Conservation (phyloP, 202 grass and related monocot species). For the Dendrocalamus latiflorus region DNA sequence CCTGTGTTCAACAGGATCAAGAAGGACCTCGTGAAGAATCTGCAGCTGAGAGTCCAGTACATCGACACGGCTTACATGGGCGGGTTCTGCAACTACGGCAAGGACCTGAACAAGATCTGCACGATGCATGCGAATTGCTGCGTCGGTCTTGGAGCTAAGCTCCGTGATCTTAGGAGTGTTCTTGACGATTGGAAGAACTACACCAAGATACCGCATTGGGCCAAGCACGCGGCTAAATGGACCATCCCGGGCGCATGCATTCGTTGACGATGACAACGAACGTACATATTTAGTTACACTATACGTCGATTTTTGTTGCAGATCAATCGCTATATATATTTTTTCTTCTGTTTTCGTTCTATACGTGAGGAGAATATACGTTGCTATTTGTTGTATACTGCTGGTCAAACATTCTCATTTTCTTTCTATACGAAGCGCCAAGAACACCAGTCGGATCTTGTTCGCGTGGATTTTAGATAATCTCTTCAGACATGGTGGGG, state of each 20-base stretch:
- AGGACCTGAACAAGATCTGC: slow-evolving; percentile 51
- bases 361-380: not conserved
- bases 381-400: not conserved
- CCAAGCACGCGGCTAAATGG: slow-evolving; percentile 31
- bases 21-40: slow-evolving; percentile 3
- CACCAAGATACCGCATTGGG: slow-evolving; percentile 24
- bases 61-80: slow-evolving; percentile 40
- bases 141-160: slow-evolving; percentile 31
- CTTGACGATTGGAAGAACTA: slow-evolving; percentile 64
- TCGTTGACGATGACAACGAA: not conserved
- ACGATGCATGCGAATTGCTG: slow-evolving; percentile 80
- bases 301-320: not conserved
- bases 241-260: slow-evolving; percentile 45
- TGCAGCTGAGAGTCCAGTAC: slow-evolving; percentile 40
- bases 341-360: not conserved
- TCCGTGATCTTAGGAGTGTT: slow-evolving; percentile 42
- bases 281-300: not conserved
- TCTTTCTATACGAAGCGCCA: no score
- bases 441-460: no score
- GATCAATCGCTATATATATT: no score
- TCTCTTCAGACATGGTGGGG: no score
- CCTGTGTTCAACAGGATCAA: slow-evolving; percentile 73
- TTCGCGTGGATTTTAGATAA: no score
- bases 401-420: no score
- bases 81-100: slow-evolving; percentile 54